Evolutionary conservation across 257 asterid genomes (phyloP), one percentile per base, ranked within the genome.

Genomic region (Gardenia jasminoides): DNA sequence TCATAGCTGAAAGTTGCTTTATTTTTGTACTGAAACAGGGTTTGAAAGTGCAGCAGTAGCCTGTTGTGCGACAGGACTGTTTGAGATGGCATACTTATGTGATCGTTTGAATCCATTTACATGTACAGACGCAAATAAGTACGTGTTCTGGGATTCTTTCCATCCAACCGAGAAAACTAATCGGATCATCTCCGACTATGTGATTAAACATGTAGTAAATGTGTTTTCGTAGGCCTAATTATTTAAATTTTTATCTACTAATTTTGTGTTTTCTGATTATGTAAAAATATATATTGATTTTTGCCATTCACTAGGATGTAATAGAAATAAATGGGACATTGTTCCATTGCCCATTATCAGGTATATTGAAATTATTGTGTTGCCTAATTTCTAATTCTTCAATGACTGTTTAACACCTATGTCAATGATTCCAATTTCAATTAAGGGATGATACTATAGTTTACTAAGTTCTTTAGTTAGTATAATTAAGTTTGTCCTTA

Each of bases 91-190:
- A 65, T 94, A 91, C 39, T 1, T 88, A 26, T 94, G 99, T 56
- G 93, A 86, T 79, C 72, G 85, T 46, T 2, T 90, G 78, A 94
- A 88, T 43, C 97, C 98, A 13, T 93, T 93, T 22, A 94, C 99
- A 39, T 94, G 99, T 79, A 67, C 89, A 0, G 97, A 94, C 80
- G 99, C 99, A 75, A 88, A 41, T 10, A 91, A 94, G 79, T 94
- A 87, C 13, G 91, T 92, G 0, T 94, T 94, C 67, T 94, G 98
- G 98, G 99, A 94, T 64, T 91, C 99, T 52, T 94, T 93, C 77
- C 99, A 94, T 80, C 98, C 97, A 3, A 91, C 97, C 0, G 86
- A 94, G 86, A 92, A 76, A 84, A 87, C 98, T 0, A 94, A 88
- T 74, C 78, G 66, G 54, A 84, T 94, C 71, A 77, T 92, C n/a